Evolutionary conservation across 768 basidiomycete genomes (phyloP).

Genomic region (Mycena metata): DNA sequence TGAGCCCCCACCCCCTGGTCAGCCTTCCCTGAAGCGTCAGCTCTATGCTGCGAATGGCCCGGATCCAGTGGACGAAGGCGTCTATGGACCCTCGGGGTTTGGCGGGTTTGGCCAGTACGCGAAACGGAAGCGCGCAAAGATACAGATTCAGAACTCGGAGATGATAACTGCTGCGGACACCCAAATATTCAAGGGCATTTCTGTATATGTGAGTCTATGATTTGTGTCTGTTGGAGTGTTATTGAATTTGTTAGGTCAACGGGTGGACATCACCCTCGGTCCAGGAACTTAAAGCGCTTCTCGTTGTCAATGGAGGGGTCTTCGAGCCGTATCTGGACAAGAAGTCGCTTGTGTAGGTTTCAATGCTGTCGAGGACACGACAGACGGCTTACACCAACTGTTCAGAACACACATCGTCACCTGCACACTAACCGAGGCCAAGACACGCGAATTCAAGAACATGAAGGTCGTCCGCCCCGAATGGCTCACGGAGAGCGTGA

Average conservation of each 20-base stretch:
- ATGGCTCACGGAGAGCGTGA: constrained; percentile 90
- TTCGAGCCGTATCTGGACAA: constrained; percentile 89
- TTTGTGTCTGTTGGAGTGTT: not conserved
- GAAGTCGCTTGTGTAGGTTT: constrained; percentile 77
- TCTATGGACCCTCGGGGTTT: constrained; percentile 85
- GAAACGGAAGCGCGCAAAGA: constrained; percentile 89
- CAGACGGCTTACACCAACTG: not conserved
- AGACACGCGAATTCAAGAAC: constrained; percentile 87
- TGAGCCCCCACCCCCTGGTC: constrained; percentile 55
- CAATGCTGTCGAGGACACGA: not conserved
- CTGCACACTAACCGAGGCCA: constrained; percentile 89
- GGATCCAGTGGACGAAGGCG: constrained; percentile 53
- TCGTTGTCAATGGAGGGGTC: constrained; percentile 85
- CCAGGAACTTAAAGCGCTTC: constrained; percentile 84
- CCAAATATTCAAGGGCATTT: constrained; percentile 77
- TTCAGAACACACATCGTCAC: constrained; percentile 92
- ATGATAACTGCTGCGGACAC: constrained; percentile 50
- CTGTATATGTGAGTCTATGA: constrained; percentile 79
- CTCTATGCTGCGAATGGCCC: constrained; percentile 42
- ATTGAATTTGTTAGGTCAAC: constrained; percentile 72
- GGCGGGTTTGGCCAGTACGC: constrained; percentile 92
- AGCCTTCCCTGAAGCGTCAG: constrained; percentile 58
- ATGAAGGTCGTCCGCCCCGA: constrained; percentile 93
- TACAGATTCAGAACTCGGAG: constrained; percentile 82
- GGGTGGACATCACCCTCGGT: constrained; percentile 91